Evolutionary conservation across 331 rosid species (phyloP).

Genomic region (Quercus lobata): DNA sequence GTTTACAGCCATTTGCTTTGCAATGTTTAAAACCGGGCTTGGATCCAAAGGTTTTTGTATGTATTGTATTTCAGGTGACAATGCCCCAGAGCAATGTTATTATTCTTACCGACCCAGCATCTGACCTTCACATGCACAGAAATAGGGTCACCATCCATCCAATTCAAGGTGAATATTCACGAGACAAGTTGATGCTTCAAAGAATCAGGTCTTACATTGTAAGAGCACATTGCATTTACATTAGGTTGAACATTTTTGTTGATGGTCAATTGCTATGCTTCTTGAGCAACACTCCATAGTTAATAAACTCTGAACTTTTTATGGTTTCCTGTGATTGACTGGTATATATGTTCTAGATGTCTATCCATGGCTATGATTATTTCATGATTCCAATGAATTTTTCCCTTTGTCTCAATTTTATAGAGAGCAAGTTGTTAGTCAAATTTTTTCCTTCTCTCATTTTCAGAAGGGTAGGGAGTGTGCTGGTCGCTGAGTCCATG

Average conservation of each 20-base stretch:
- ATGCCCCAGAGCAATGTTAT: constrained; percentile 77
- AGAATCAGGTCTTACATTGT: constrained; percentile 99
- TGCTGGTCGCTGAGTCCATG: background rate
- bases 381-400: background rate
- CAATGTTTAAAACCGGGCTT: background rate
- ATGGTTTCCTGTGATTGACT: background rate
- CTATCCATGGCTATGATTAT: background rate
- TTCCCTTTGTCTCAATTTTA: background rate
- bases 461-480: constrained; percentile 4
- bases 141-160: constrained; percentile 60
- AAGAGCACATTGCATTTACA: constrained; percentile 50
- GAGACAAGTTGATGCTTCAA: constrained; percentile 98
- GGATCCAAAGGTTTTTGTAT: background rate
- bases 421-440: background rate
- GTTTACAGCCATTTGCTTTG: too few species aligned
- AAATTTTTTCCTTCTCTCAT: background rate
- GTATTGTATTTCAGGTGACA: constrained; percentile 48
- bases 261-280: constrained; percentile 21
- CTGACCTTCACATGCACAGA: constrained; percentile 67
- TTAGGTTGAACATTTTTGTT: constrained; percentile 31
- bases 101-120: constrained; percentile 73
- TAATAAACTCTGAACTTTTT: background rate
- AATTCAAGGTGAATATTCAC: constrained; percentile 86
- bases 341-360: background rate
- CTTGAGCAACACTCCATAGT: background rate